phyloP scores from a whole-genome alignment of 495 filamentous ascomycete species.

The Xylaria nigripes region DNA sequence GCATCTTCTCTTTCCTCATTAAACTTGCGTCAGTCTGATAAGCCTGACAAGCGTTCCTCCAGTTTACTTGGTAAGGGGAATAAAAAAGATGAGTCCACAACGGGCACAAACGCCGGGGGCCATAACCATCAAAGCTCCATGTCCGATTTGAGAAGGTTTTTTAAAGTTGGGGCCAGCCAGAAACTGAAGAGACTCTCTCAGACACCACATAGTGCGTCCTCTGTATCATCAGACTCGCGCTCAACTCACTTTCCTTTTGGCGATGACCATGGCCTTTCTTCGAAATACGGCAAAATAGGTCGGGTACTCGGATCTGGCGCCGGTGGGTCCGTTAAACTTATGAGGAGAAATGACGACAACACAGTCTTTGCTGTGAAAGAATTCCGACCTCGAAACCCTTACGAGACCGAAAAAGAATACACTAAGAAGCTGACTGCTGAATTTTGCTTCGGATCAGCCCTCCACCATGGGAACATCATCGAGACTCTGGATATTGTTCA shows the following conservation, averaged over 20 bases:
- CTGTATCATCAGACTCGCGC: slow-evolving; percentile 43
- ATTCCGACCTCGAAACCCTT: slow-evolving; percentile 84
- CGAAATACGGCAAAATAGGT: slow-evolving; percentile 92
- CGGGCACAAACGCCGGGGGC: slow-evolving; percentile 40
- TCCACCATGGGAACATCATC: slow-evolving; percentile 98
- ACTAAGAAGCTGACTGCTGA: slow-evolving; percentile 99
- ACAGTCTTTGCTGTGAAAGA: slow-evolving; percentile 97
- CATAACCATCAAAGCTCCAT: slow-evolving; percentile 72
- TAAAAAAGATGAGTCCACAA: slow-evolving; percentile 23
- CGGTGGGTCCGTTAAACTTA: slow-evolving; percentile 86
- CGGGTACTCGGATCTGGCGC: slow-evolving; percentile 90
- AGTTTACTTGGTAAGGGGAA: slow-evolving; percentile 28
- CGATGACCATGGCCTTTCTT: slow-evolving; percentile 83
- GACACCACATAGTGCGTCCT: slow-evolving; percentile 48
- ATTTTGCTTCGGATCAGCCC: slow-evolving; percentile 94
- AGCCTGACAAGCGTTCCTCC: slow-evolving; percentile 42
- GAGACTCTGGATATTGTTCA: slow-evolving; percentile 96
- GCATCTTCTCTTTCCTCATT: slow-evolving; percentile 38
- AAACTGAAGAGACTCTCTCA: slow-evolving; percentile 55
- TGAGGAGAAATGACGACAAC: slow-evolving; percentile 85
- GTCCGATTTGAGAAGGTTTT: slow-evolving; percentile 90
- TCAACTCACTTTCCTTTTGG: slow-evolving; percentile 71
- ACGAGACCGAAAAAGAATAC: slow-evolving; percentile 90
- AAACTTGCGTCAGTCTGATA: slow-evolving; percentile 29
- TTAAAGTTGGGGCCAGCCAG: slow-evolving; percentile 57